A percentile compares a stretch with the other conserved stretches of the same genome.
Evolutionary conservation across 176 grass and related monocot species (phyloP).

Genomic region (Triticum turgidum): DNA sequence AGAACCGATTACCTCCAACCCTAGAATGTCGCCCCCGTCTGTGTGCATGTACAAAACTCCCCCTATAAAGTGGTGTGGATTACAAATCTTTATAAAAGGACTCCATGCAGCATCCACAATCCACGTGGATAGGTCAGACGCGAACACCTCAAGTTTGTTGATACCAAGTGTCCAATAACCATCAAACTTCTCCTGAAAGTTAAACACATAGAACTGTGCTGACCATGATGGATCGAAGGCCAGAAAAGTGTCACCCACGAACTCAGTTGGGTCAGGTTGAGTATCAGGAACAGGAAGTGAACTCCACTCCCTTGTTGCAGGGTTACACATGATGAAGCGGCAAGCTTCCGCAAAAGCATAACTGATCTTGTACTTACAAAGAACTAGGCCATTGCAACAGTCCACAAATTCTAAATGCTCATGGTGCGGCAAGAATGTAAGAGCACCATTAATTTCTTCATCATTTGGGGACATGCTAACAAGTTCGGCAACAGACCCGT

Average conservation of each 20-base stretch:
- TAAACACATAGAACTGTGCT: background rate
- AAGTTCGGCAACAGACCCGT: background rate
- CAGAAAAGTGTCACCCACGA: background rate
- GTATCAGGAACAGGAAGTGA: background rate
- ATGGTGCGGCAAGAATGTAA: background rate
- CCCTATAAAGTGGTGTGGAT: background rate
- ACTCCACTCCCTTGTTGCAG: background rate
- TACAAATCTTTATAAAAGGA: too few species aligned
- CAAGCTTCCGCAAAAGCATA: background rate
- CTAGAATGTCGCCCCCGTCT: background rate
- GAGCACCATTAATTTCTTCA: background rate
- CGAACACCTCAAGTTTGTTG: background rate
- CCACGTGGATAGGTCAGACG: background rate
- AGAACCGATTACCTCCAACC: background rate
- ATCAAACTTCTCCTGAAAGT: background rate
- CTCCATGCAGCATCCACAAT: background rate
- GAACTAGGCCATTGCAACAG: conserved; percentile 9
- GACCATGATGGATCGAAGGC: conserved; percentile 1
- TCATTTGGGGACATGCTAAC: background rate
- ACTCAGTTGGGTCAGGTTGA: background rate
- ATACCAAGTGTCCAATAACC: too few species aligned
- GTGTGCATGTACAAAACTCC: background rate
- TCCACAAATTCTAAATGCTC: background rate
- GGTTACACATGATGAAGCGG: background rate
- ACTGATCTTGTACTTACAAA: background rate